A percentile compares a stretch with the other conserved stretches of the same genome.
Evolutionary conservation across 805 yeast genomes (phyloP).

Genomic region (Alloascoidea africana): DNA sequence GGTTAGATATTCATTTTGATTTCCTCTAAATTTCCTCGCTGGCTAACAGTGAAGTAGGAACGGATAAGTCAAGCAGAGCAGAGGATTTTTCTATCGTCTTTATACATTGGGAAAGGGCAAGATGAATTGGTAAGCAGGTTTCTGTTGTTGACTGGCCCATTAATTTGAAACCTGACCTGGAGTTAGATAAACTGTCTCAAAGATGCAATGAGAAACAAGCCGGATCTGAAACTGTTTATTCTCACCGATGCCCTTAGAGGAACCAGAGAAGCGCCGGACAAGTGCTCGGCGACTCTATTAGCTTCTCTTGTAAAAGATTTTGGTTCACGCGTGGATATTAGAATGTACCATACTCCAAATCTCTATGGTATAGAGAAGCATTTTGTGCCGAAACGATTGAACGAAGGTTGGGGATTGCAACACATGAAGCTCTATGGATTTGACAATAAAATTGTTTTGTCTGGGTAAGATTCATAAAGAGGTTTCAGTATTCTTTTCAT

Average conservation of each 20-base stretch:
- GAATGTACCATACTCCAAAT: conserved; percentile 86
- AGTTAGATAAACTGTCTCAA: conserved; percentile 34
- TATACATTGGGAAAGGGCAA: conserved; percentile 78
- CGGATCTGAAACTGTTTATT: conserved; percentile 51
- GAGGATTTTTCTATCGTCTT: conserved; percentile 67
- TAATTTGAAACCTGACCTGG: neutral
- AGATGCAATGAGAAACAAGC: conserved; percentile 41
- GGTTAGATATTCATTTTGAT: conserved; percentile 1
- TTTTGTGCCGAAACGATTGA: conserved; percentile 66
- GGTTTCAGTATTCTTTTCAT: no score
- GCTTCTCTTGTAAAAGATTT: conserved; percentile 48
- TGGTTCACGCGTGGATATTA: conserved; percentile 59
- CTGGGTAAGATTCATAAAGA: no score
- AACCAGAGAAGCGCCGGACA: conserved; percentile 78
- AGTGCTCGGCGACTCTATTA: conserved; percentile 64
- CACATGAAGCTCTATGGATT: conserved; percentile 96
- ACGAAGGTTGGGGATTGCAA: conserved; percentile 86
- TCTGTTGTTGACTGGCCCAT: neutral
- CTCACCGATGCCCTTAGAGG: conserved; percentile 83
- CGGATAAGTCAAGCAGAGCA: conserved; percentile 39
- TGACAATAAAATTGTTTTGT: conserved; percentile 74
- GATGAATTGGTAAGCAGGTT: conserved; percentile 33
- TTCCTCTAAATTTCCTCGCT: neutral
- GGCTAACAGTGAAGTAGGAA: conserved; percentile 11
- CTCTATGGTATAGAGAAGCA: conserved; percentile 49